phyloP scores from a whole-genome alignment of 768 basidiomycete species.

The Hygrophorus russula region DNA sequence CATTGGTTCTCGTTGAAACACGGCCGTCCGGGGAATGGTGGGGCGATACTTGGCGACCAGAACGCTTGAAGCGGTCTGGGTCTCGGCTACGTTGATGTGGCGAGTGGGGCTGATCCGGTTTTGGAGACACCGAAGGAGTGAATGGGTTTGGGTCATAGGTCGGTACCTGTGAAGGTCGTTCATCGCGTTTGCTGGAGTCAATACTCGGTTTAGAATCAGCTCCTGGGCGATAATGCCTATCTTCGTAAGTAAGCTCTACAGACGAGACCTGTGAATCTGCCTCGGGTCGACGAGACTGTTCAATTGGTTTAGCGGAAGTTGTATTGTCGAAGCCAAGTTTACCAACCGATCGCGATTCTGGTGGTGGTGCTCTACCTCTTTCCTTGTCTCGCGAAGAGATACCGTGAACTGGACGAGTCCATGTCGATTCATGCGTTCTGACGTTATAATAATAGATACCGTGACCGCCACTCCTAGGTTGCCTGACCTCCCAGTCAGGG shows the following conservation, averaged over 20 bases:
- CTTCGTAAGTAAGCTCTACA: conserved; percentile 37
- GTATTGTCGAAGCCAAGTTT: background rate
- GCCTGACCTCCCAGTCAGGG: conserved; percentile 49
- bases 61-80: conserved; percentile 3
- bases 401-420: conserved; percentile 38
- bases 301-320: background rate
- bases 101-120: conserved; percentile 17
- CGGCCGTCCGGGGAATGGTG: conserved; percentile 1
- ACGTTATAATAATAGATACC: conserved; percentile 47
- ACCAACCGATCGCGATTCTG: conserved; percentile 1
- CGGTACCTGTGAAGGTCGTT: conserved; percentile 8
- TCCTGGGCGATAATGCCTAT: conserved; percentile 56
- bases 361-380: background rate
- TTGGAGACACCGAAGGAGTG: conserved; percentile 18
- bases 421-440: conserved; percentile 44
- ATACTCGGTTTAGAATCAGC: conserved; percentile 9
- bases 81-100: conserved; percentile 16
- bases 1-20: background rate
- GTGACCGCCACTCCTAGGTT: conserved; percentile 35
- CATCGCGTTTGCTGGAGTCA: conserved; percentile 17
- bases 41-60: background rate
- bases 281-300: conserved; percentile 7
- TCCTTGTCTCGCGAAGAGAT: conserved; percentile 9
- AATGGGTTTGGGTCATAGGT: conserved; percentile 10
- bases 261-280: conserved; percentile 12